Base-by-base conservation (phyloP, 2,329 filamentous ascomycete genomes). In the Fulvia fulva region DNA sequence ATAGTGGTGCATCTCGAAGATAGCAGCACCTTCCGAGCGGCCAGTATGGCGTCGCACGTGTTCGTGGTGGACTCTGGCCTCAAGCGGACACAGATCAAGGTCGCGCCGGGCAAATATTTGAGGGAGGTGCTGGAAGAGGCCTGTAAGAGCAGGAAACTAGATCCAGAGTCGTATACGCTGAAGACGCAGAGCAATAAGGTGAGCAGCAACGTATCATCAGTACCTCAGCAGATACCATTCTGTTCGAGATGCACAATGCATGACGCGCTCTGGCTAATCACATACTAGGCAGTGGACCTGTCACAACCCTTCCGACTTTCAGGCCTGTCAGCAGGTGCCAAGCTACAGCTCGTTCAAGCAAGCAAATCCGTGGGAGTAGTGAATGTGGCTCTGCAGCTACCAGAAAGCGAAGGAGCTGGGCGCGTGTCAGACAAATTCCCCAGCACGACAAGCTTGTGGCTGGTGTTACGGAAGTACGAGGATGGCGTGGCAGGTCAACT, bases 391-490 rank as follows among this genome's bases (percentile, higher is more conserved):
- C 78, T 99, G 12, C 90, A 96, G 70, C 79, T 97, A 26, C 90
- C 91, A 3, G 81, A 87, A 34, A 83, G 86, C 22, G 88, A 94
- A 70, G 85, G 86, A 1, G 66, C 65, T 5, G 85, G 86, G 23
- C 85, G 91, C 28, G 76, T 96, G 43, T 84, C 86, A 56, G 87
- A 94, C 71, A 96, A 94, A 71, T 91, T 97, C 61, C 87, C 92
- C 1, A 96, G 89, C 73, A 88, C 90, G 64, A 90, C 90, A 34
- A 90, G 91, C 19, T 73, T 99, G 74, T 99, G 94, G 94, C 84
- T 91, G 65, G 80, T 97, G 26, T 73, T 99, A 57, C 87, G 94
- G 59, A 90, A 94, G 70, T 96, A 97, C 65, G 94, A 99, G 75
- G 88, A 88, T 63, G 86, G 83, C 32, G 82, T 83, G 23, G 83